Evolutionary conservation across 2,329 filamentous ascomycete genomes (phyloP), one percentile per base, ranked within the genome.

Genomic region (Fusarium vanettenii): DNA sequence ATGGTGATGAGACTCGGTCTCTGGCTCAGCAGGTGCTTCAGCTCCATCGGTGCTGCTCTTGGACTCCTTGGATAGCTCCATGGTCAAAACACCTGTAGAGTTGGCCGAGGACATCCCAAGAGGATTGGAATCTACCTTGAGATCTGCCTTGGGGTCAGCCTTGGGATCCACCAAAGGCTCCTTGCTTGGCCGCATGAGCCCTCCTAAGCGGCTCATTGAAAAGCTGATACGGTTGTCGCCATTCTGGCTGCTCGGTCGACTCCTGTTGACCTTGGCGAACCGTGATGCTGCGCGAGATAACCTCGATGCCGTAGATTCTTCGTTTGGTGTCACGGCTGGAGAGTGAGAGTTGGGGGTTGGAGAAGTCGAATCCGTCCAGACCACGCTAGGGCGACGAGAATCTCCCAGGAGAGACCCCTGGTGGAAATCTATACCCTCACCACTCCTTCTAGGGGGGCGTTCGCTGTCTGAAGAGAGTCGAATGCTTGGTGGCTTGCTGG

Each of bases 141-240:
- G 67, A 18, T 83, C 82, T 10, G 71, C 66, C 52, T 69, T 76
- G 13, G 79, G 71, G 10, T 74, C 72, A 14, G 70, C 67, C 52
- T 66, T 76, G 13, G 79, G 73, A 9, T 74, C 72, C 18, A 45
- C 22, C 37, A 72, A 37, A 31, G 65, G 84, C 68, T 91, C 89
- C 76, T 85, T 89, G 81, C 87, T 89, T 10, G 85, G 76, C 60
- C 86, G 87, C 76, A 87, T 86, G 8, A 90, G 84, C 0, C 87
- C 85, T 11, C 86, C 87, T 5, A 90, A 81, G n/a, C 88, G 86
- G 18, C 86, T 87, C 79, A 92, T 90, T 4, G 88, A 89, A 20
- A 88, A 83, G 76, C 88, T 91, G 66, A 91, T 87, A 5, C 90
- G 86, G 18, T 85, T 86, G 73, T 92, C 90, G 31, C 89, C 89